phyloP scores from a whole-genome alignment of 2,329 filamentous ascomycete genomes.

The Lasiodiplodia citricola region DNA sequence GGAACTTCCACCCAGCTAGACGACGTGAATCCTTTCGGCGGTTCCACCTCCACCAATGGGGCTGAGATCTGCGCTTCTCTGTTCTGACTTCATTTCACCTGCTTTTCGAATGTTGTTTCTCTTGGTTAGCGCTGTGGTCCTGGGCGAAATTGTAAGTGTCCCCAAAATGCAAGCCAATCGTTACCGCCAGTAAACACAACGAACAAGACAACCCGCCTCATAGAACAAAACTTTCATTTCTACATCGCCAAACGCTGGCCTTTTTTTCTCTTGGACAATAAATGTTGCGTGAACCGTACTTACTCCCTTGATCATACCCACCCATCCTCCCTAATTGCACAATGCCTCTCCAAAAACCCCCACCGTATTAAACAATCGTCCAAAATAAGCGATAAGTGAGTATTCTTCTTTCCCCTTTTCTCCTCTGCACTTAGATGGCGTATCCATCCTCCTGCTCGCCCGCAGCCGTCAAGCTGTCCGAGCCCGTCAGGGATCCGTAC shows the following conservation, averaged over 20 bases:
- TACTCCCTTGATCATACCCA: not conserved
- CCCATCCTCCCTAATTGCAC: not conserved
- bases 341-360: not conserved
- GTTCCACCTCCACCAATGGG: not conserved
- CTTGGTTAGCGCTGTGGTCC: not conserved
- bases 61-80: slow-evolving; percentile 3
- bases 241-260: slow-evolving; percentile 9
- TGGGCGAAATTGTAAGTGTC: not conserved
- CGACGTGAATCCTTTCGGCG: not conserved
- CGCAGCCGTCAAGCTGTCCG: slow-evolving; percentile 29
- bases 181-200: not conserved
- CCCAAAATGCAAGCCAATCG: not conserved
- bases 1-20: not conserved
- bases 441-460: slow-evolving; percentile 39
- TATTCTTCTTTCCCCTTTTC: not conserved
- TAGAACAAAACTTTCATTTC: slow-evolving; percentile 7
- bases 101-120: not conserved
- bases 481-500: slow-evolving; percentile 65
- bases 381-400: not conserved
- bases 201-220: not conserved
- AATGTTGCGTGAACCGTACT: not conserved
- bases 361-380: not conserved
- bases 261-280: slow-evolving; percentile 4
- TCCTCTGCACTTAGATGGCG: slow-evolving; percentile 35
- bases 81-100: not conserved